These are phyloP conservation scores for Nemania abortiva DNA, from an alignment of 2,329 filamentous ascomycete species.

Conservation along the genomic window DNA sequence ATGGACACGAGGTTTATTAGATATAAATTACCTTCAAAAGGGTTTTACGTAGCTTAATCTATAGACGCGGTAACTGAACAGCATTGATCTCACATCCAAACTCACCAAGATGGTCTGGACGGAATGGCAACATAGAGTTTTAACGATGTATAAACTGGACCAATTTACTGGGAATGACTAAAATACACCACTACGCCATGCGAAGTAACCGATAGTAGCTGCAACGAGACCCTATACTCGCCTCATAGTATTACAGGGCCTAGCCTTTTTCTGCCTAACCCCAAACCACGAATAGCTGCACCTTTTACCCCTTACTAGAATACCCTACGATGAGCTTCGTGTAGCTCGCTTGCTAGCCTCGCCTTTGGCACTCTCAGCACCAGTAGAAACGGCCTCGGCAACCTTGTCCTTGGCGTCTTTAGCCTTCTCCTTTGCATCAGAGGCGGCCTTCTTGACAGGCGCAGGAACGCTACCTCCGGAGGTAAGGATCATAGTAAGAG, in stretches of 20 bases:
- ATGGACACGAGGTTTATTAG: too few relatives aligned
- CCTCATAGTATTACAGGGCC: conserved; percentile 39
- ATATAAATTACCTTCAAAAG: too few relatives aligned
- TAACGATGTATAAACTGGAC: conserved; percentile 18
- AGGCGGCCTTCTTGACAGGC: conserved; percentile 78
- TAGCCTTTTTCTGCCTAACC: conserved; percentile 35
- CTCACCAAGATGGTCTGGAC: not conserved
- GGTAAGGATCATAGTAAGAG: conserved; percentile 75
- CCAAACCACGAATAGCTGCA: conserved; percentile 27
- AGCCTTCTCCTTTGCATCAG: conserved; percentile 75
- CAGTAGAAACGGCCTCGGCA: conserved; percentile 67
- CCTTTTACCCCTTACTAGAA: conserved; percentile 32
- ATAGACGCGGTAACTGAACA: too few relatives aligned
- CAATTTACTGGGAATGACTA: conserved; percentile 41
- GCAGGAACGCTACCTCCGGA: conserved; percentile 74
- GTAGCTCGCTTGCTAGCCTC: conserved; percentile 74
- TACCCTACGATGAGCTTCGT: conserved; percentile 65
- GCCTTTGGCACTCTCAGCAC: conserved; percentile 80
- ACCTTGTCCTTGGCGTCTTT: conserved; percentile 82
- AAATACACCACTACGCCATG: conserved; percentile 50
- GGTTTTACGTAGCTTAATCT: too few relatives aligned
- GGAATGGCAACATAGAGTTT: not conserved
- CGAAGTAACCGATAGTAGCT: conserved; percentile 43
- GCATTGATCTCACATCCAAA: too few relatives aligned
- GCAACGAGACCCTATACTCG: conserved; percentile 39